These are phyloP conservation scores for Elaeis oleifera DNA, from an alignment of 202 grass and related monocot species.

Conservation along the genomic window DNA sequence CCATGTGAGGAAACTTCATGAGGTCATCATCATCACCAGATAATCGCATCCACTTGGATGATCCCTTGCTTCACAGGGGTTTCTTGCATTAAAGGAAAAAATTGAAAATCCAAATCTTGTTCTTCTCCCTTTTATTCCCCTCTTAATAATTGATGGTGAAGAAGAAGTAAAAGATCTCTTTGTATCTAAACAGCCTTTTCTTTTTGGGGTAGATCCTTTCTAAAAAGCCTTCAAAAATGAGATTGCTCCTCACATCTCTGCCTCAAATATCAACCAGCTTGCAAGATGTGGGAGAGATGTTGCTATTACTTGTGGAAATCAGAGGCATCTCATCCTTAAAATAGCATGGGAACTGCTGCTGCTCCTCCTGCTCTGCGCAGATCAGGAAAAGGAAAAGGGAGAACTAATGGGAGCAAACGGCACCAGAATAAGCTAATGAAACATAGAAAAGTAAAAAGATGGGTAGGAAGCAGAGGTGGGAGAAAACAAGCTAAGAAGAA, in stretches of 20 bases:
- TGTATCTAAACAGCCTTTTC: neutral
- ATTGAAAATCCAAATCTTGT: constrained; percentile 15
- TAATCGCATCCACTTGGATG: constrained; percentile 42
- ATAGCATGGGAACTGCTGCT: constrained; percentile 24
- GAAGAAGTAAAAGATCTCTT: neutral
- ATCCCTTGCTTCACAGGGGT: constrained; percentile 37
- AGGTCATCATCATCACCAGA: constrained; percentile 48
- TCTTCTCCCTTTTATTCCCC: neutral
- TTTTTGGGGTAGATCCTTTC: neutral
- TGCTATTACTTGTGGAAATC: constrained; percentile 26
- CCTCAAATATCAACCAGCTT: constrained; percentile 15
- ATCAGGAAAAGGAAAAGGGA: constrained; percentile 12
- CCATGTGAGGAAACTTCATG: constrained; percentile 22
- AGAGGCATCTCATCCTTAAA: constrained; percentile 28
- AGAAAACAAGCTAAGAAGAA: constrained; percentile 6
- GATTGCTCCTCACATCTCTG: neutral
- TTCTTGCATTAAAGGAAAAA: constrained; percentile 13
- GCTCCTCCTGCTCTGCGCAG: neutral
- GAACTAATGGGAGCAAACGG: constrained; percentile 14
- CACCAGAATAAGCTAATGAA: constrained; percentile 6
- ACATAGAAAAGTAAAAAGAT: neutral
- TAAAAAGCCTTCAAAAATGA: neutral
- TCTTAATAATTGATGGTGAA: constrained; percentile 6
- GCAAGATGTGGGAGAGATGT: constrained; percentile 17
- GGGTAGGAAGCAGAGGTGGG: neutral